Percentiles rank a stretch among this genome's conserved stretches.
Evolutionary conservation across 371 early-diverging fungal species (phyloP).

Genomic region (Apophysomyces ossiformis): DNA sequence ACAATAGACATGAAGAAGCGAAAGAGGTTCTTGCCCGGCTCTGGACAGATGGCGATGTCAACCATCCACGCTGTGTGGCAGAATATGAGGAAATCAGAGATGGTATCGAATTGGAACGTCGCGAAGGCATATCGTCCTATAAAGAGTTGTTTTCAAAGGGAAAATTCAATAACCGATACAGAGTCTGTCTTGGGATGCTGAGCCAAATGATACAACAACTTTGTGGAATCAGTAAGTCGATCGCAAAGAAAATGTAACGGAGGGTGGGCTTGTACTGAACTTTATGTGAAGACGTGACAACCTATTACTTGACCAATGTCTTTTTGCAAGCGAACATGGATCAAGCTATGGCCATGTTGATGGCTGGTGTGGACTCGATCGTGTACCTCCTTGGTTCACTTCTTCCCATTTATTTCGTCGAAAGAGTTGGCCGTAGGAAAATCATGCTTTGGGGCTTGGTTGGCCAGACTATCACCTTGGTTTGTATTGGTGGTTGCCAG

Average conservation of each 20-base stretch:
- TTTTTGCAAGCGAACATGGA: slow-evolving; percentile 40
- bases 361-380: slow-evolving; percentile 44
- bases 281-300: slow-evolving; percentile 46
- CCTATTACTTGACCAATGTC: slow-evolving; percentile 42
- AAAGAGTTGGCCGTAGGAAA: slow-evolving; percentile 29
- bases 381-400: slow-evolving; percentile 46
- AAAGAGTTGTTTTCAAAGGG: slow-evolving; percentile 45
- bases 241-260: neutral
- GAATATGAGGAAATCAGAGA: slow-evolving; percentile 48
- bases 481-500: slow-evolving; percentile 34
- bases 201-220: slow-evolving; percentile 52
- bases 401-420: slow-evolving; percentile 30
- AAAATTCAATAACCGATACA: slow-evolving; percentile 45
- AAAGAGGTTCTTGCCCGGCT: slow-evolving; percentile 47
- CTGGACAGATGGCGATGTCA: slow-evolving; percentile 36
- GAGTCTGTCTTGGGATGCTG: slow-evolving; percentile 46
- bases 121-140: slow-evolving; percentile 44
- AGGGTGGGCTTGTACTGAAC: slow-evolving; percentile 14
- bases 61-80: slow-evolving; percentile 34
- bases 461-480: slow-evolving; percentile 21
- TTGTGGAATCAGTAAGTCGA: slow-evolving; percentile 42
- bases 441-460: slow-evolving; percentile 33
- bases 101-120: slow-evolving; percentile 44
- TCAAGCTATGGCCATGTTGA: slow-evolving; percentile 32
- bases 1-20: slow-evolving; percentile 40